Conservation (phyloP, 352 stramenopile genomes). For the Pythium vanterpoolii region DNA sequence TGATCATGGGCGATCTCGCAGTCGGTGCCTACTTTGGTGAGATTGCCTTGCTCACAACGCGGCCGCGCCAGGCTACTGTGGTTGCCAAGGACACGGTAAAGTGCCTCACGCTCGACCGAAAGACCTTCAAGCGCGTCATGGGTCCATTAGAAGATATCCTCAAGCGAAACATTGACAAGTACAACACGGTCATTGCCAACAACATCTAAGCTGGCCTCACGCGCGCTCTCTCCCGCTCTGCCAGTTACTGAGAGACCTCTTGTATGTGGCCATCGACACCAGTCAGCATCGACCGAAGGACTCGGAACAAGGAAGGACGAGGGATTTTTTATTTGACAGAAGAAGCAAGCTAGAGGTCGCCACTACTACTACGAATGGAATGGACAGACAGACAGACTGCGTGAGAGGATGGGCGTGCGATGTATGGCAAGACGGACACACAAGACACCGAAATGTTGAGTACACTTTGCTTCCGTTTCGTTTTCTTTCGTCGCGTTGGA, state of each 20-base stretch:
- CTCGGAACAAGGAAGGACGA: background rate
- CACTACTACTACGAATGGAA: constrained; percentile 8
- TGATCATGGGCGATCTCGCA: constrained; percentile 87
- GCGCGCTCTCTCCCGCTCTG: background rate
- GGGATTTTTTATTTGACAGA: constrained; percentile 25
- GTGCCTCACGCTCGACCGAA: constrained; percentile 89
- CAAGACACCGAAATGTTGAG: constrained; percentile 2
- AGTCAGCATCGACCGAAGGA: background rate
- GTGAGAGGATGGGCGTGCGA: too few relatives aligned
- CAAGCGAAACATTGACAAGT: constrained; percentile 90
- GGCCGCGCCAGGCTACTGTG: constrained; percentile 89
- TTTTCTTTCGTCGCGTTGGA: constrained; percentile 17
- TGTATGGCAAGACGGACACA: background rate
- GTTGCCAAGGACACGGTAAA: constrained; percentile 83
- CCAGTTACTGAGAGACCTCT: background rate
- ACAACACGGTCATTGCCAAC: constrained; percentile 89
- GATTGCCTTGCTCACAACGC: constrained; percentile 92
- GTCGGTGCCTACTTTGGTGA: constrained; percentile 96
- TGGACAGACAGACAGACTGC: too few relatives aligned
- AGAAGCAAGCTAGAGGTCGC: constrained; percentile 13
- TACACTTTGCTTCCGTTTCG: constrained; percentile 6
- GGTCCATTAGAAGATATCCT: constrained; percentile 87
- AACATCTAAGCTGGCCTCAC: constrained; percentile 67
- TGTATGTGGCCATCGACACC: background rate
- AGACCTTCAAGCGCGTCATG: constrained; percentile 92